Percentiles rank a stretch among this genome's conserved stretches.
Conservation (phyloP, 345 rosid genomes). For the Pugionium dolabratum region DNA sequence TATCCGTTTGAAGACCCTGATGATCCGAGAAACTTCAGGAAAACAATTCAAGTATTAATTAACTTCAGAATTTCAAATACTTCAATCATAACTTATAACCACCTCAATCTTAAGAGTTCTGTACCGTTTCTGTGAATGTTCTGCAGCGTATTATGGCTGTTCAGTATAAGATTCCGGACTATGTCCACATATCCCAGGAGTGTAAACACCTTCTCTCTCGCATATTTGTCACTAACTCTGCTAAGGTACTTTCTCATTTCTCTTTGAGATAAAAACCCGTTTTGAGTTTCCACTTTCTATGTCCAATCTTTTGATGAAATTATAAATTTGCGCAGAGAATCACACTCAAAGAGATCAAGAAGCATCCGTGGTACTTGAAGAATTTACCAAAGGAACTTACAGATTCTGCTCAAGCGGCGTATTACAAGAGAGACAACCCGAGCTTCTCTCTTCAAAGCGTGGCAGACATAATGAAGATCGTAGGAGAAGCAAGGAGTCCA, state of each 20-base stretch:
- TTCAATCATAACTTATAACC: background rate
- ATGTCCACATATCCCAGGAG: slow-evolving; percentile 77
- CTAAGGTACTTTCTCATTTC: slow-evolving; percentile 50
- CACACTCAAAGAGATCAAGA: slow-evolving; percentile 75
- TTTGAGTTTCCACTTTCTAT: background rate
- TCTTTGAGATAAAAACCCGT: background rate
- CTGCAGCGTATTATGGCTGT: slow-evolving; percentile 83
- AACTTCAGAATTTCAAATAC: background rate
- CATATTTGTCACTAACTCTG: slow-evolving; percentile 72
- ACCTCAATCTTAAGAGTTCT: background rate
- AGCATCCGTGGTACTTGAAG: slow-evolving; percentile 93
- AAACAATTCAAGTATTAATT: slow-evolving; percentile 73
- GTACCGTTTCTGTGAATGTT: slow-evolving; percentile 3
- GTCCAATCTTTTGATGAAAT: background rate
- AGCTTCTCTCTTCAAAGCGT: slow-evolving; percentile 74
- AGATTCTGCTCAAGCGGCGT: slow-evolving; percentile 74
- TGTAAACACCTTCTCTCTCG: slow-evolving; percentile 82
- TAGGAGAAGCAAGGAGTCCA: slow-evolving; percentile 79
- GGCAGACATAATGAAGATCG: slow-evolving; percentile 91
- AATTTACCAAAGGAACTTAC: slow-evolving; percentile 85
- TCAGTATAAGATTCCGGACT: slow-evolving; percentile 88
- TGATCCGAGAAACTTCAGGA: slow-evolving; percentile 88
- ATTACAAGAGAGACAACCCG: slow-evolving; percentile 70
- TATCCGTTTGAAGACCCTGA: slow-evolving; percentile 91
- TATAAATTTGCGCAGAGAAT: slow-evolving; percentile 57